Percentiles rank a stretch among this genome's conserved stretches.
Evolutionary conservation across 192 early-diverging fungal genomes (phyloP).

Genomic region (Coemansia aciculifera): DNA sequence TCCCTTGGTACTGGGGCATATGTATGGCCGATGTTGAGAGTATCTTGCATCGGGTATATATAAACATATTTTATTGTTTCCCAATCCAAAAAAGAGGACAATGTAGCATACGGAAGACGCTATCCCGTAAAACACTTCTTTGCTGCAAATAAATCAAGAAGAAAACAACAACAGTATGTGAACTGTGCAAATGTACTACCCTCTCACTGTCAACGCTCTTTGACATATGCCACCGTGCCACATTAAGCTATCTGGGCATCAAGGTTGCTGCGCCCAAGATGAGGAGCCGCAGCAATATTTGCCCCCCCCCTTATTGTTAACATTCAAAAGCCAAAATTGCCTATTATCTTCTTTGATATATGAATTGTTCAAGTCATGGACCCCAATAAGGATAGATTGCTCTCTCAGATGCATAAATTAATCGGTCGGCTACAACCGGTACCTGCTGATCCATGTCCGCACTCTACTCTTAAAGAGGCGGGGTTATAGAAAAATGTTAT

Average conservation of each 20-base stretch:
- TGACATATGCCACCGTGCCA: not conserved
- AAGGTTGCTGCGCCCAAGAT: not conserved
- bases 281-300: not conserved
- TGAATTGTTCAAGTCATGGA: not conserved
- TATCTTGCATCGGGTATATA: slow-evolving; percentile 4
- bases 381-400: slow-evolving; percentile 6
- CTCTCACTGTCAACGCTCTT: not conserved
- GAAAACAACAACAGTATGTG: not conserved
- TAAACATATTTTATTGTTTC: not conserved
- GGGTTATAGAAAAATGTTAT: not conserved
- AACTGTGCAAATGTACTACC: not conserved
- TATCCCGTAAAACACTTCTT: not conserved
- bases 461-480: not conserved
- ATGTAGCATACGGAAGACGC: not conserved
- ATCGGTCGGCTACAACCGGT: not conserved
- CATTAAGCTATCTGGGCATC: not conserved
- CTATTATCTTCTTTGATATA: not conserved
- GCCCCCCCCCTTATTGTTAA: not conserved
- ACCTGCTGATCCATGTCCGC: not conserved
- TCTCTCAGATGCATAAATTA: not conserved
- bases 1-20: not conserved
- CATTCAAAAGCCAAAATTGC: not conserved
- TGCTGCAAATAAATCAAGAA: not conserved
- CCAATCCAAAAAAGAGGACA: not conserved
- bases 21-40: not conserved